Evolutionary conservation across 176 grass and related monocot species (phyloP), one percentile per base, ranked within the genome.

Genomic region (Dendrocalamus sinicus): DNA sequence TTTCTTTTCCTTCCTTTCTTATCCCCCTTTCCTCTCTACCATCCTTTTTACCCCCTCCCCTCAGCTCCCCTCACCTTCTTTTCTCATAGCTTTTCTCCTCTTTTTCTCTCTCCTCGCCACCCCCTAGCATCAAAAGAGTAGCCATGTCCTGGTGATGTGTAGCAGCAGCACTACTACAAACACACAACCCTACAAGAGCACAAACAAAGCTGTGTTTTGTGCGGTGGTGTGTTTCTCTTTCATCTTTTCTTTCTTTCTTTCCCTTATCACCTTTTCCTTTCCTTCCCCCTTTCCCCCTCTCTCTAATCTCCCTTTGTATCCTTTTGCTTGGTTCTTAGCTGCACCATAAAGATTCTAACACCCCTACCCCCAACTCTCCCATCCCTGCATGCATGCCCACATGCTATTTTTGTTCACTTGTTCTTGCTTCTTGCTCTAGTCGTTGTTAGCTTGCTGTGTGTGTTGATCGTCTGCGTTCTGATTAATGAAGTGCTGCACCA

Each of bases 321-420:
- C 91, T 77, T 95, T 91, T 83, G 76, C 67, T 95, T 87, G 86
- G 90, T 89, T 93, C 83, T 89, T 91, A 86, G 82, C 77, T 92
- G 88, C 86, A 61, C 83, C 81, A 62, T 74, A 83, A 83, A 88
- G 80, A 87, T 81, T 90, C 81, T 87, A 82, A 39, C 72, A 68
- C 46, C 75, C 41, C 75, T 67, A 53, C 35, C 55, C 20, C 60
- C 67, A 63, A n/a, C 66, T 73, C 67, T 28, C 40, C 58, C 43
- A 17, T 69, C 63, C 9, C 78, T 78, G 63, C 79, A 76, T 88
- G 86, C 45, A 68, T 39, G 78, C 60, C 66, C 57, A 78, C 84
- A 69, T 73, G 89, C n/a, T 58, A 72, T 83, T 40, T 86, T 79
- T 52, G 61, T 67, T 60, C 82, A 44, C 43, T 83, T 83, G 86